These are phyloP conservation scores for Stenogyne calaminthoides DNA, from an alignment of 305 asterid genomes.

Conservation along the genomic window DNA sequence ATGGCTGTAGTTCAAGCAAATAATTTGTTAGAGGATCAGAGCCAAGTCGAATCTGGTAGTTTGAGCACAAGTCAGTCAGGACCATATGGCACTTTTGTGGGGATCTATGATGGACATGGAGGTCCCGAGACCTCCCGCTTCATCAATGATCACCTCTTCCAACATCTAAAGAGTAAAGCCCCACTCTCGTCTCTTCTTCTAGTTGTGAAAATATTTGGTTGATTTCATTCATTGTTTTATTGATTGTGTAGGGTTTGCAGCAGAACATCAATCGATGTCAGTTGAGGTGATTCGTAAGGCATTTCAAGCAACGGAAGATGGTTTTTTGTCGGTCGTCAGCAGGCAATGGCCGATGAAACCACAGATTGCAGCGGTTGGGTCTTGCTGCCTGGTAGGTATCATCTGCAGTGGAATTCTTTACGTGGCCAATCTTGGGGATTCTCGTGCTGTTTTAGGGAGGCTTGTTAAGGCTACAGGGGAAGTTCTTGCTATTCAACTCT, in stretches of 20 bases:
- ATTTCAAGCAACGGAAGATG: conserved; percentile 92
- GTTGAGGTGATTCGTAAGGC: conserved; percentile 88
- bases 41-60: conserved; percentile 88
- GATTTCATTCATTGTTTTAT: conserved; percentile 1
- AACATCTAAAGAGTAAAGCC: conserved; percentile 87
- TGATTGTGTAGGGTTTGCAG: conserved; percentile 60
- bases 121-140: conserved; percentile 90
- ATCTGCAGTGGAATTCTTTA: conserved; percentile 78
- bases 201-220: neutral
- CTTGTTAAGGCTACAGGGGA: conserved; percentile 91
- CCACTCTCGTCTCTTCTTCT: neutral
- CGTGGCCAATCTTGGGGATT: conserved; percentile 86
- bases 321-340: conserved; percentile 72
- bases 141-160: conserved; percentile 74
- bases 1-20: conserved; percentile 99
- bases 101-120: conserved; percentile 91
- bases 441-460: conserved; percentile 92
- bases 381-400: conserved; percentile 90
- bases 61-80: conserved; percentile 73
- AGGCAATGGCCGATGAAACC: conserved; percentile 81
- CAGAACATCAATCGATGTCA: conserved; percentile 82
- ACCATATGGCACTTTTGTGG: conserved; percentile 88
- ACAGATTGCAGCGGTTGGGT: conserved; percentile 93
- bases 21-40: conserved; percentile 90
- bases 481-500: conserved; percentile 82